These are phyloP conservation scores for Pestalotiopsis sp. DNA, from an alignment of 2,329 filamentous ascomycete genomes.

Conservation along the genomic window DNA sequence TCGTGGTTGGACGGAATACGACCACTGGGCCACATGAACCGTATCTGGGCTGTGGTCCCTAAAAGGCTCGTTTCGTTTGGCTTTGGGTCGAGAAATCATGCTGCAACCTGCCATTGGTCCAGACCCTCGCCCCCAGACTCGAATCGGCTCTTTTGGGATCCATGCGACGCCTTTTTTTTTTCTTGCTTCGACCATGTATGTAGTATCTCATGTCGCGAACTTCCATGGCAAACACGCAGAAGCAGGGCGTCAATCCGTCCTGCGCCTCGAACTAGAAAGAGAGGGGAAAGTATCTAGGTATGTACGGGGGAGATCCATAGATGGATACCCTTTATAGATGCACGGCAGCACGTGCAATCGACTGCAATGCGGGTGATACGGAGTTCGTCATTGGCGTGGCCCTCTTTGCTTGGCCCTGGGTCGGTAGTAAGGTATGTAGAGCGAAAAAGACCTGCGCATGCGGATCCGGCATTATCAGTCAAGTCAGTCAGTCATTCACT, in stretches of 20 bases:
- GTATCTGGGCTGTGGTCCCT: not conserved
- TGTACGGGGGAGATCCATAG: not conserved
- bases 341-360: not conserved
- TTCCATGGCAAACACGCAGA: too few species aligned
- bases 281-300: too few species aligned
- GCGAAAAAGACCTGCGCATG: not conserved
- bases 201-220: too few species aligned
- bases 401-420: not conserved
- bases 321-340: not conserved
- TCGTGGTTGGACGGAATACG: conserved; percentile 21
- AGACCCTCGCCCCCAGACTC: not conserved
- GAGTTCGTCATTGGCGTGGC: not conserved
- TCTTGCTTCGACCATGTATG: not conserved
- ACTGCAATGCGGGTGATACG: not conserved
- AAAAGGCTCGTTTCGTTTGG: not conserved
- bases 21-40: conserved; percentile 2
- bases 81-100: not conserved
- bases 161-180: not conserved
- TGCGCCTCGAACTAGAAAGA: too few species aligned
- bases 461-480: not conserved
- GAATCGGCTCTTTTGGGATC: not conserved
- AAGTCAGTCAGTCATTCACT: not conserved
- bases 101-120: conserved; percentile 13
- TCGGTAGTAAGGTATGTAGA: not conserved
- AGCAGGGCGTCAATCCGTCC: too few species aligned